These are phyloP conservation scores for Lactarius sanguifluus DNA, from an alignment of 768 basidiomycete species.

Conservation along the genomic window DNA sequence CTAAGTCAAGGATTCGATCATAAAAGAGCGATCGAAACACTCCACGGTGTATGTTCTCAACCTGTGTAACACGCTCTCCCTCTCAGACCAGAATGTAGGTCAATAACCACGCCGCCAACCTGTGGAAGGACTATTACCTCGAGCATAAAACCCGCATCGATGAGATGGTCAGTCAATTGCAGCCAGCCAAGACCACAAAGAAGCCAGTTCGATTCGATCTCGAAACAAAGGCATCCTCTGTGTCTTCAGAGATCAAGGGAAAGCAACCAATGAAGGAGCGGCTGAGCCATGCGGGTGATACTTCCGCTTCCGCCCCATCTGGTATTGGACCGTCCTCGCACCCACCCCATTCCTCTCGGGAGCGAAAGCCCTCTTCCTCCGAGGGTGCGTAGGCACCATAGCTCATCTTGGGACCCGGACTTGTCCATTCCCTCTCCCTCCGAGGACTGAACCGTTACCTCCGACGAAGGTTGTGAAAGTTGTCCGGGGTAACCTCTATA, in stretches of 20 bases:
- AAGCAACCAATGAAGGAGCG: constrained; percentile 1
- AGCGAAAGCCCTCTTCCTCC: not conserved
- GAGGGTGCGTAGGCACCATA: not conserved
- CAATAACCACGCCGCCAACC: constrained; percentile 50
- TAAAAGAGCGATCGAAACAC: constrained; percentile 62
- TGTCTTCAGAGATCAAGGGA: not conserved
- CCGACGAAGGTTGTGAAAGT: constrained; percentile 48
- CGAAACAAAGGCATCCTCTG: not conserved
- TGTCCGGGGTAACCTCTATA: constrained; percentile 59
- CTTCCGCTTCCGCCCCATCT: not conserved
- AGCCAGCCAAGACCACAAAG: constrained; percentile 39
- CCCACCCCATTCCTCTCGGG: not conserved
- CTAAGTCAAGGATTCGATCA: constrained; percentile 48
- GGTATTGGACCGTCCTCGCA: constrained; percentile 7
- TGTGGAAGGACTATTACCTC: constrained; percentile 82
- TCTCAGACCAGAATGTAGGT: constrained; percentile 33
- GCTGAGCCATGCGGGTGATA: not conserved
- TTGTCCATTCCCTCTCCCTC: constrained; percentile 62
- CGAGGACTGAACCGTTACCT: constrained; percentile 67
- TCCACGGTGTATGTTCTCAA: constrained; percentile 56
- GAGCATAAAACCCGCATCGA: constrained; percentile 66
- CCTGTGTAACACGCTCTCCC: constrained; percentile 9
- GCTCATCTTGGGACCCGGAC: constrained; percentile 33
- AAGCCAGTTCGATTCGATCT: constrained; percentile 34
- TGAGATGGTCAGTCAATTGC: constrained; percentile 32